Conservation (phyloP, 208 protist genomes). For the Histomonas meleagridis region DNA sequence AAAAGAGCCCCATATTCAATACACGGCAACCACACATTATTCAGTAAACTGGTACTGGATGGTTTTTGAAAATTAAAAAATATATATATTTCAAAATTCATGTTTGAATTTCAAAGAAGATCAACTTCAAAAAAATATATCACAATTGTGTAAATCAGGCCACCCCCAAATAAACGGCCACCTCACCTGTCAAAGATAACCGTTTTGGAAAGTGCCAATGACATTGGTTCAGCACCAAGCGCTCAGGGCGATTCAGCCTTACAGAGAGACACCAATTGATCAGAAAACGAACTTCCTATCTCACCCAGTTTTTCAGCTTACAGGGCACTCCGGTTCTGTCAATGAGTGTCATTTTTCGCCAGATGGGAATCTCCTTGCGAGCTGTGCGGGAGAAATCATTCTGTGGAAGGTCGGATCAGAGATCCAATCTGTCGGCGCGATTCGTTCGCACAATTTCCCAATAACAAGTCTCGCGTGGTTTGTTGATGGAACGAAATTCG, state of each 20-base stretch:
- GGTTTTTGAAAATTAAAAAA: too few relatives aligned
- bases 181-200: too few relatives aligned
- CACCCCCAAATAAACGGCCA: too few relatives aligned
- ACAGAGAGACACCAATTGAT: too few relatives aligned
- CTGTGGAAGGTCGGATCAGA: background rate
- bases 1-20: too few relatives aligned
- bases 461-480: constrained; percentile 28
- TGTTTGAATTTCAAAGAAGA: too few relatives aligned
- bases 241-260: background rate
- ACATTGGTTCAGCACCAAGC: constrained; percentile 1
- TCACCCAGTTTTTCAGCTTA: background rate
- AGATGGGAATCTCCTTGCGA: background rate
- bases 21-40: too few relatives aligned
- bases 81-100: too few relatives aligned
- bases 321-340: background rate
- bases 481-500: background rate
- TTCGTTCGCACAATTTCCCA: background rate
- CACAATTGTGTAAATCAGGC: too few relatives aligned
- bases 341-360: constrained; percentile 32
- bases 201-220: too few relatives aligned
- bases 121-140: too few relatives aligned
- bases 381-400: background rate
- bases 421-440: background rate
- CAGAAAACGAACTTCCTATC: background rate
- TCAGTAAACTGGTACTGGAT: too few relatives aligned